Base-by-base conservation (phyloP, 2,329 filamentous ascomycete species). In the Claviceps sp. region DNA sequence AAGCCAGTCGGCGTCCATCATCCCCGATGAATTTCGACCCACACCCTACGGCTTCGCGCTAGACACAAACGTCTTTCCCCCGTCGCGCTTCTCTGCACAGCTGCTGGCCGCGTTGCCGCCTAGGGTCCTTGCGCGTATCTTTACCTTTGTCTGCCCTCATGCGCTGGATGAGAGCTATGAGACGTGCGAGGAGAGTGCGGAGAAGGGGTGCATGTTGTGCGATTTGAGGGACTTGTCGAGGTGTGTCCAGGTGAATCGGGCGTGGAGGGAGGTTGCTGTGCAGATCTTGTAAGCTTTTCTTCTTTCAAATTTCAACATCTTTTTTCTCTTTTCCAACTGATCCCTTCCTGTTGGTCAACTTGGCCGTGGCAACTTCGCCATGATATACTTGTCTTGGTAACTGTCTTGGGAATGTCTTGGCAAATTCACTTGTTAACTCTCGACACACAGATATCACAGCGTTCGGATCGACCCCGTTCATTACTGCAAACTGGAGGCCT, bases 381-480 rank as follows among this genome's bases (percentile, higher is more conserved):
- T 37, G 14, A 7, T 22, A 5, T 37, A n/a, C 26, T 18, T 6
- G 26, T 24, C 30, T 49, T 26, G 43, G n/a, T 30, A 22, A 11
- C 14, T 14, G 9, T 34, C 30, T 34, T 3, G 30, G 26, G 30
- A 11, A 11, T 9, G 30, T 34, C 30, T 34, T 34, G 30, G 30
- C 30, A 34, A 11, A 34, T 34, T 13, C 30, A 34, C 20, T 49
- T 26, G 44, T 14, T 30, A 37, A 13, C 13, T 8, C 14, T 5
- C 18, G 9, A 45, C 47, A 41, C 30, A 37, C 61, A 94, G 88
- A 58, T 95, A 94, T 66, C 83, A 84, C 61, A 90, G 88, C 72
- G 83, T 97, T 58, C 86, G 90, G 54, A 93, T 97, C 65, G 91
- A 97, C 65, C 80, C 86, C 18, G 90, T 96, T 37, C 91, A 97